Evolutionary conservation across 306 rosid genomes (phyloP).

Genomic region (Fragaria nilgerrensis): DNA sequence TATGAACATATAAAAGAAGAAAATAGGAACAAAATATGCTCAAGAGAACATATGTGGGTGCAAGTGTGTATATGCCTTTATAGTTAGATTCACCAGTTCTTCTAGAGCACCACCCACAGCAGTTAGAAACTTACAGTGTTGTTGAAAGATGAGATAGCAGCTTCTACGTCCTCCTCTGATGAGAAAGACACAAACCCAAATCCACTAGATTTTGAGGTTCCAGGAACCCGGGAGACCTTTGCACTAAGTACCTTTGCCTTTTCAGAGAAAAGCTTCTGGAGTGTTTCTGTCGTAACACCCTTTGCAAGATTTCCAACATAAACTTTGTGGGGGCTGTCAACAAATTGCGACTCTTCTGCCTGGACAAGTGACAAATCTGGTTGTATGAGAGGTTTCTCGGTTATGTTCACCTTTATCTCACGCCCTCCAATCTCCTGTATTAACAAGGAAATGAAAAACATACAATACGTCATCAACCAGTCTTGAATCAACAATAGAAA

Average conservation of each 20-base stretch:
- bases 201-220: slow-evolving; percentile 85
- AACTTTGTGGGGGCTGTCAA: slow-evolving; percentile 89
- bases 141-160: slow-evolving; percentile 78
- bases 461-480: background rate
- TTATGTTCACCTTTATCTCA: slow-evolving; percentile 73
- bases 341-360: slow-evolving; percentile 65
- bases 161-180: slow-evolving; percentile 83
- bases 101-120: slow-evolving; percentile 12
- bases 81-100: slow-evolving; percentile 12
- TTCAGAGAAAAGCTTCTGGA: slow-evolving; percentile 62
- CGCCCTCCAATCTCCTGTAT: slow-evolving; percentile 83
- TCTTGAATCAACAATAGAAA: background rate
- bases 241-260: slow-evolving; percentile 80
- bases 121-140: slow-evolving; percentile 62
- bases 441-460: slow-evolving; percentile 25
- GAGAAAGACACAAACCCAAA: slow-evolving; percentile 86
- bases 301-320: slow-evolving; percentile 92
- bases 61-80: background rate
- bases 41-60: background rate
- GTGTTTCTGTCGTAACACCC: slow-evolving; percentile 65
- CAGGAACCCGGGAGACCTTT: slow-evolving; percentile 89
- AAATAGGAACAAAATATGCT: background rate
- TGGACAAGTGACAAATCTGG: slow-evolving; percentile 44
- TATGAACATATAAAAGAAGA: slow-evolving; percentile 25
- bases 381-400: slow-evolving; percentile 66